These are phyloP conservation scores for Aspergillus funiculosus DNA, from an alignment of 495 filamentous ascomycete species.

Conservation along the genomic window DNA sequence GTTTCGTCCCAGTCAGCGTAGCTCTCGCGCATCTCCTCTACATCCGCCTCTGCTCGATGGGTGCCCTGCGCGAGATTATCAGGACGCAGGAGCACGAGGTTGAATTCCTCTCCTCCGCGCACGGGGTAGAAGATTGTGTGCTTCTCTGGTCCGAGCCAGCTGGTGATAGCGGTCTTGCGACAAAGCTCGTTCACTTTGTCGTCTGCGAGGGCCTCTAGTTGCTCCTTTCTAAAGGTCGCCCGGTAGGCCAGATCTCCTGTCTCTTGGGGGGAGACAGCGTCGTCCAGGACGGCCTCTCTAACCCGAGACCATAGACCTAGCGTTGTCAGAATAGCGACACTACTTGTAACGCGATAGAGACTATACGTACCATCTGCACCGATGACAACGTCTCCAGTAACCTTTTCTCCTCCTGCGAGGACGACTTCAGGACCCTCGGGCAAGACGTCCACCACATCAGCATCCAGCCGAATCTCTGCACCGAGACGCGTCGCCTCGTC, in stretches of 20 bases:
- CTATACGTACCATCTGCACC: constrained; percentile 16
- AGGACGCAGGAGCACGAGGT: constrained; percentile 59
- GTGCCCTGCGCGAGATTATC: constrained; percentile 48
- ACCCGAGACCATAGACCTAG: constrained; percentile 37
- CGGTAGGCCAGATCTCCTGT: constrained; percentile 63
- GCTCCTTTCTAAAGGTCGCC: constrained; percentile 28
- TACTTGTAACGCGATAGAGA: background rate
- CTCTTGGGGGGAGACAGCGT: constrained; percentile 33
- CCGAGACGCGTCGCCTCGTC: constrained; percentile 46
- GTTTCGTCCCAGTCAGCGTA: constrained; percentile 15
- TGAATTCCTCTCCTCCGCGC: constrained; percentile 49
- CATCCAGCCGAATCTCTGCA: constrained; percentile 15
- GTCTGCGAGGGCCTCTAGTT: constrained; percentile 13
- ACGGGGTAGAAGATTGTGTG: constrained; percentile 58
- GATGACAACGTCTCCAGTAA: constrained; percentile 11
- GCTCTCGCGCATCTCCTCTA: constrained; percentile 13
- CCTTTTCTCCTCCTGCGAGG: constrained; percentile 3
- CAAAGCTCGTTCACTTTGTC: constrained; percentile 10
- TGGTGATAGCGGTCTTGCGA: constrained; percentile 7
- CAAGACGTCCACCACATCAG: constrained; percentile 1
- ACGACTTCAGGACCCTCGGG: background rate
- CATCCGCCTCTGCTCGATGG: constrained; percentile 3
- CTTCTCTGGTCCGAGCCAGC: constrained; percentile 55
- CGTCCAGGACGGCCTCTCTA: constrained; percentile 37
- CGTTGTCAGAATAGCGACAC: constrained; percentile 15